Evolutionary conservation across 139 green algal species (phyloP), one percentile per base, ranked within the genome.

Genomic region (Chlamydomonas sphaeroides): DNA sequence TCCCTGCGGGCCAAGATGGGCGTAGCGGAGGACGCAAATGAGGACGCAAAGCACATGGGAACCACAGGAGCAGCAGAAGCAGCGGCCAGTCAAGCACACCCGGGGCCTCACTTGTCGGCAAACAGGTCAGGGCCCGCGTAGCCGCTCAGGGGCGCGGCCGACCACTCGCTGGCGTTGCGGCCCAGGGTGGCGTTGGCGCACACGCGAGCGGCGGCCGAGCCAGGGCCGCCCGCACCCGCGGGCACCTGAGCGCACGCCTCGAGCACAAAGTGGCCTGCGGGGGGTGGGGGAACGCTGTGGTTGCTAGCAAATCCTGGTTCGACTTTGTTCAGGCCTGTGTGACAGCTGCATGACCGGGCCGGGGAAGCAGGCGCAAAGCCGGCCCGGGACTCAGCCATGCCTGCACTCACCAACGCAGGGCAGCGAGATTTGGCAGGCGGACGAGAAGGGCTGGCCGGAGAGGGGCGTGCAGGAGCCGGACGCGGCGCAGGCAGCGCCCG

Each of bases 361-460:
- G n/a, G n/a, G n/a, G n/a, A n/a, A n/a, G n/a, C n/a, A n/a, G n/a
- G n/a, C n/a, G n/a, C n/a, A n/a, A n/a, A n/a, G n/a, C n/a, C n/a
- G n/a, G n/a, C n/a, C n/a, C n/a, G n/a, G n/a, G n/a, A n/a, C n/a
- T n/a, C n/a, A n/a, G n/a, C n/a, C n/a, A n/a, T n/a, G n/a, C n/a
- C n/a, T n/a, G n/a, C n/a, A n/a, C n/a, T n/a, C n/a, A n/a, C n/a
- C n/a, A n/a, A 79, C 66, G 71, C 87, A 91, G 17, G 87, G 87
- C 53, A 91, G 80, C 33, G 36, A 30, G 53, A 91, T 68, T 73
- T 88, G 87, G 79, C 83, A 91, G 32, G 20, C 15, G 5, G n/a
- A 1, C 2, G 53, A 42, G 59, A 74, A 79, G 32, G n/a, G n/a
- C 38, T 78, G 63, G n/a, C 41, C 32, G 28, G 39, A n/a, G 20